Conservation (phyloP, 1,139 yeast genomes). For the Wickerhamomyces sp. region DNA sequence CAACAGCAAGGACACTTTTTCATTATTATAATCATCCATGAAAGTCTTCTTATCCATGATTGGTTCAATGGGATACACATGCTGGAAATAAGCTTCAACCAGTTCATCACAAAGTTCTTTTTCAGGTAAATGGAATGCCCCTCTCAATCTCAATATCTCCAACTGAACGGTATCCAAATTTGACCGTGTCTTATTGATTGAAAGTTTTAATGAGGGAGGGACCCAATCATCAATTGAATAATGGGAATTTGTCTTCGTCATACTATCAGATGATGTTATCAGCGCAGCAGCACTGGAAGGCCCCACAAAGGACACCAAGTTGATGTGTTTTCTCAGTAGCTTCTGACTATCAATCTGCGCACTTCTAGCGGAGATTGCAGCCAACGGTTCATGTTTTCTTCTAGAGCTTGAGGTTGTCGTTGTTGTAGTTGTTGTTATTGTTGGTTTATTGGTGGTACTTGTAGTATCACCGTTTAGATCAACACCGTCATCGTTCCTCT, state of each 20-base stretch:
- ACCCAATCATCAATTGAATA: conserved; percentile 29
- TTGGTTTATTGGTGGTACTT: neutral
- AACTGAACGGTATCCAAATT: conserved; percentile 56
- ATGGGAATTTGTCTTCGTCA: conserved; percentile 28
- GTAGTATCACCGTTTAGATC: neutral
- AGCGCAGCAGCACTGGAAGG: conserved; percentile 27
- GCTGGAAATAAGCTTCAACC: conserved; percentile 58
- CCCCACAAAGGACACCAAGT: conserved; percentile 18
- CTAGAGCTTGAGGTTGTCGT: conserved; percentile 5
- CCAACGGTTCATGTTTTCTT: conserved; percentile 20
- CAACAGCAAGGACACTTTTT: conserved; percentile 65
- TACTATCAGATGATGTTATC: conserved; percentile 29
- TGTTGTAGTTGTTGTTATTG: neutral
- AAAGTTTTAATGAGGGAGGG: conserved; percentile 29
- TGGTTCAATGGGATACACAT: conserved; percentile 68
- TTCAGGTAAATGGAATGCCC: conserved; percentile 69
- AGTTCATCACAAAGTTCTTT: conserved; percentile 56
- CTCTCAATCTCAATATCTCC: conserved; percentile 61
- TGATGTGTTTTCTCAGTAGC: conserved; percentile 12
- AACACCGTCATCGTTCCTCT: conserved; percentile 8
- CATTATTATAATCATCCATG: conserved; percentile 52
- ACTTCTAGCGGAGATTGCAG: conserved; percentile 23
- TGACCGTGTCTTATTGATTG: conserved; percentile 19
- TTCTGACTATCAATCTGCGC: conserved; percentile 21
- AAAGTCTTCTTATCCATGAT: conserved; percentile 63